Evolutionary conservation across 139 green algal species (phyloP), one percentile per base, ranked within the genome.

Genomic region (Pedinophyceae sp.): DNA sequence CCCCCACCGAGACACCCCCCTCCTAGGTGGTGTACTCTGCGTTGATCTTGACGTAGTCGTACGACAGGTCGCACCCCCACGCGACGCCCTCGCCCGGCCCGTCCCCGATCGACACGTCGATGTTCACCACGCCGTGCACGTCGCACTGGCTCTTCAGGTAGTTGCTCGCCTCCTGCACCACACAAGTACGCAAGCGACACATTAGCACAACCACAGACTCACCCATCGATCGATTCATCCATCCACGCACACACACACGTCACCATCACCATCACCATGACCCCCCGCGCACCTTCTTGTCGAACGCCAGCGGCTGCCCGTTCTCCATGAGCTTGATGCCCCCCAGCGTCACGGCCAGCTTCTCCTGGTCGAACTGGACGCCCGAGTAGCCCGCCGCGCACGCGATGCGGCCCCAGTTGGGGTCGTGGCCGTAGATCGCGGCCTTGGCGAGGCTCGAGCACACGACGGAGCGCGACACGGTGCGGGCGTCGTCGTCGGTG

Each of bases 381-480:
- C 90, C 90, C 10, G 76, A 80, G 66, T 93, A 93, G 17, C 84
- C 91, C 1, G 88, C 91, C n/a, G 91, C 89, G 18, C 74, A 83
- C 18, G 91, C 91, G 40, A 98, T 89, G 59, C 91, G 79, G 46
- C 91, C 91, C 91, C 91, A 98, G 79, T 98, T 98, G 50, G 91
- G 91, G 66, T 98, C 91, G 48, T 89, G 77, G 6, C 91, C 91
- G 59, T 91, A 98, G 25, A 98, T 75, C 46, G 91, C 91, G 3
- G 75, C 62, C 77, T 98, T 98, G 28, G 78, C 73, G 0, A 98
- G 76, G 20, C 70, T 86, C 19, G 79, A 93, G 20, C 69, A 77
- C 0, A 73, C 77, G 16, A 98, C 77, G 27, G 69, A 85, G 45
- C 76, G 75, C 2, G 85, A 84, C 0, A 97, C 77, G 1, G 55